Conservation (phyloP, 495 filamentous ascomycete genomes). For the Astrocystis sublimbata region DNA sequence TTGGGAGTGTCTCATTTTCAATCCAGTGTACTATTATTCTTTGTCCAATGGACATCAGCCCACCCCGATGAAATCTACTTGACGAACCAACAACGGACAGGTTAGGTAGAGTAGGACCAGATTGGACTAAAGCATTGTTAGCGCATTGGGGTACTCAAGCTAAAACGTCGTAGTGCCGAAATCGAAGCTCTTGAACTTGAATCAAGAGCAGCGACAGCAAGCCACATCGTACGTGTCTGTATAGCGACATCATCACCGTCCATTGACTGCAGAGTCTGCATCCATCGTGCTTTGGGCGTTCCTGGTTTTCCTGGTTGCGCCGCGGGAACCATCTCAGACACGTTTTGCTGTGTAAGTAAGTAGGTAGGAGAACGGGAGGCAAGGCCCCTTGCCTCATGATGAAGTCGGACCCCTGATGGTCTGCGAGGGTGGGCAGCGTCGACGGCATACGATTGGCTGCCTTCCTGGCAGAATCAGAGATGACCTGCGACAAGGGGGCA, state of each 20-base stretch:
- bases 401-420: conserved; percentile 18
- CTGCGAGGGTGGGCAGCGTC: conserved; percentile 15
- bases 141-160: not conserved
- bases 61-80: not conserved
- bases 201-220: not conserved
- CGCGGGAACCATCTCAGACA: conserved; percentile 16
- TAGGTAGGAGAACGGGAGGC: conserved; percentile 14
- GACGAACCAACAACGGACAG: not conserved
- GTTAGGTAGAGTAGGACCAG: conserved; percentile 1
- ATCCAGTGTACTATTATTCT: not conserved
- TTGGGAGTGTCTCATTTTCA: not conserved
- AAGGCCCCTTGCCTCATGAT: conserved; percentile 21
- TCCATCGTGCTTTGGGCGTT: conserved; percentile 1
- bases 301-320: conserved; percentile 4
- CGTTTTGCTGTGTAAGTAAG: conserved; percentile 16
- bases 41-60: conserved; percentile 13
- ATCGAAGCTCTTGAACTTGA: not conserved
- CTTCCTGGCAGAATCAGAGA: conserved; percentile 21
- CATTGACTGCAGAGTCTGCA: not conserved
- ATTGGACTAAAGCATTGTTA: not conserved
- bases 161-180: not conserved
- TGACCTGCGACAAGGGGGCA: conserved; percentile 19
- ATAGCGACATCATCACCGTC: not conserved
- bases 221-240: not conserved
- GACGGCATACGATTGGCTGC: conserved; percentile 18